Base-by-base conservation (phyloP, 208 protist genomes). In the Novymonas esmeraldas region DNA sequence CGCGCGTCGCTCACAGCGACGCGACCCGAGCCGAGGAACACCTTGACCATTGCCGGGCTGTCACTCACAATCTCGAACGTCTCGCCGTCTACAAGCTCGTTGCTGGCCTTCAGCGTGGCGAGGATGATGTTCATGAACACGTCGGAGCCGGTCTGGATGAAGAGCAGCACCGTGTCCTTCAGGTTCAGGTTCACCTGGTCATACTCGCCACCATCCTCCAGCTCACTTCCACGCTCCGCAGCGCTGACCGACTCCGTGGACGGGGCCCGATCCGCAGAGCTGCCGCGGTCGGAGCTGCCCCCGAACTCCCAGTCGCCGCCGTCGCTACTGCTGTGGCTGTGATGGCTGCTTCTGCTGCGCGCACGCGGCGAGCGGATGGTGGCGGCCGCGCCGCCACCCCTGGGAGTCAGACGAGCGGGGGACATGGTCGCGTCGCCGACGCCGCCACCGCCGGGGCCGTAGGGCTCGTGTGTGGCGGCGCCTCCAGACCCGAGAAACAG, bases 71-170 rank as follows among this genome's bases (percentile, higher is more conserved):
- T 78, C 34, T 78, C 65, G 22, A 95, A 78, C 18, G 85, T 66
- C 26, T 87, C 83, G 7, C 86, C 81, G 41, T 85, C 76, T 3
- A 95, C 78, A 5, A 61, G 51, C 56, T 83, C 72, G 14, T 78
- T 76, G 31, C 75, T 82, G 46, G 74, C 72, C 64, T 86, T 82
- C 20, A 95, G 74, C 7, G 90, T 85, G n/a, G 85, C 90, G 39
- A 92, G 76, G 46, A 95, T 93, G 46, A 95, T 92, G 65, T 91
- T 88, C 70, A 90, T 79, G 60, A 89, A 92, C 11, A 92, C 73
- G 26, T 90, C 81, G 29, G 71, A 76, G 29, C 81, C 79, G 24
- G 85, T 92, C 33, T 87, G 75, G 50, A 78, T 74, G 59, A 91
- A 95, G 24, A 92, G 79, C 29, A 89, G 69, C 31, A 95, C 78